Evolutionary conservation across 2,329 filamentous ascomycete species (phyloP), one percentile per base, ranked within the genome.

Genomic region (Curvularia sp.): DNA sequence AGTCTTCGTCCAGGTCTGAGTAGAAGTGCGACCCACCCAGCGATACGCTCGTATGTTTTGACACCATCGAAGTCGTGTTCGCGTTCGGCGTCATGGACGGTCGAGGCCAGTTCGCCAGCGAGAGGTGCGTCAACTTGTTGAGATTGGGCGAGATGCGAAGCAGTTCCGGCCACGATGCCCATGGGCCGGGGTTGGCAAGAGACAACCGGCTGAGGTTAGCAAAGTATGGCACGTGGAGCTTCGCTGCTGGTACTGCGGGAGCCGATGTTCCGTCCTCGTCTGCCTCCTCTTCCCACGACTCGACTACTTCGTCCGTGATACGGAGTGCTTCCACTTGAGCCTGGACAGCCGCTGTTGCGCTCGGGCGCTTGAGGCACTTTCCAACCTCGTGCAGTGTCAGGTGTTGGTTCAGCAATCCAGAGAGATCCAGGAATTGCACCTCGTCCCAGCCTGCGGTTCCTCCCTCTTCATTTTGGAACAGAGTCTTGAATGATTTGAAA

Each of bases 51-150:
- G 76, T 77, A 50, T 78, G 70, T 26, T 76, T 74, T 20, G 75
- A 77, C 10, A 80, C 70, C 61, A 84, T 75, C 10, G 79, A 80
- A 6, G 80, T 71, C 8, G 79, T 81, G 2, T 75, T 75, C 2
- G 84, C 76, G 59, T 85, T 83, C 0, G 84, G 84, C 0, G 84
- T 86, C n/a, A 84, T 74, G 0, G 82, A 84, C 2, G 86, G 86
- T 20, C 79, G 75, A 2, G 86, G 85, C 86, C 86, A 89, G 69
- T 86, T 80, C 2, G 86, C 86, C 2, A 89, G 78, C 0, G 86
- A 88, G 2, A 89, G 77, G 63, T 88, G 86, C 0, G 85, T 88
- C 24, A 89, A 70, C 3, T 81, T 85, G n/a, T 83, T 79, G 0
- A 86, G 72, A 26, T 83, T 78, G 0, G 81, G 79, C 0, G 86